A percentile compares a stretch with the other conserved stretches of the same genome.
These are phyloP conservation scores for Aspergillus pseudotamarii DNA, from an alignment of 2,329 filamentous ascomycete genomes.

Conservation along the genomic window DNA sequence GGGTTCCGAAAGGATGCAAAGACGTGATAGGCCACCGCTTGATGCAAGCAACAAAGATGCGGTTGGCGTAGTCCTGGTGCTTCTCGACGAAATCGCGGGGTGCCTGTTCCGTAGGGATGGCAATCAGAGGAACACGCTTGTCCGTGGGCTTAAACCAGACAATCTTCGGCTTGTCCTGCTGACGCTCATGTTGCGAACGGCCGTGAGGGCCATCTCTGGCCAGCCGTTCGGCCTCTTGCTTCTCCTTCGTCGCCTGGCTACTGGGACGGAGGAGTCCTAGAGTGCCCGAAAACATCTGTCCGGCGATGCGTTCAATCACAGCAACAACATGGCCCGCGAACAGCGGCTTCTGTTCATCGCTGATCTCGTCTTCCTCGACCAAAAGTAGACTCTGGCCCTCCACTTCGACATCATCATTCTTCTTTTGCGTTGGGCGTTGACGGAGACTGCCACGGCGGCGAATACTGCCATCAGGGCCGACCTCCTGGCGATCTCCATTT, in stretches of 20 bases:
- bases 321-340: slow-evolving; percentile 97
- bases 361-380: slow-evolving; percentile 98
- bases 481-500: slow-evolving; percentile 64
- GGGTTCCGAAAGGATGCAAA: slow-evolving; percentile 96
- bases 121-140: slow-evolving; percentile 96
- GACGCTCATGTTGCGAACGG: slow-evolving; percentile 74
- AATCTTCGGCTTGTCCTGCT: slow-evolving; percentile 98
- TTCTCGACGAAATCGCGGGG: slow-evolving; percentile 98
- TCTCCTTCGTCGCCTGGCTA: slow-evolving; percentile 98
- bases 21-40: slow-evolving; percentile 99
- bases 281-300: slow-evolving; percentile 98
- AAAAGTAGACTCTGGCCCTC: slow-evolving; percentile 95
- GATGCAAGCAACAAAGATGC: slow-evolving; percentile 98
- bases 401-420: slow-evolving; percentile 98
- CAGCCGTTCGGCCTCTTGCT: slow-evolving; percentile 94
- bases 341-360: slow-evolving; percentile 94
- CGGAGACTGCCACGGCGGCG: slow-evolving; percentile 91
- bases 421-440: slow-evolving; percentile 97
- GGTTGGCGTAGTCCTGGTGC: slow-evolving; percentile 95
- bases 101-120: slow-evolving; percentile 96
- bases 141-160: slow-evolving; percentile 99
- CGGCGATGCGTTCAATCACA: slow-evolving; percentile 93
- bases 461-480: slow-evolving; percentile 76
- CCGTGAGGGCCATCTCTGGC: slow-evolving; percentile 80
- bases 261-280: slow-evolving; percentile 91